Percentiles rank a stretch among this genome's conserved stretches.
Evolutionary conservation across 169 alveolate genomes (phyloP).

Genomic region (Cryptosporidium xiaoi): DNA sequence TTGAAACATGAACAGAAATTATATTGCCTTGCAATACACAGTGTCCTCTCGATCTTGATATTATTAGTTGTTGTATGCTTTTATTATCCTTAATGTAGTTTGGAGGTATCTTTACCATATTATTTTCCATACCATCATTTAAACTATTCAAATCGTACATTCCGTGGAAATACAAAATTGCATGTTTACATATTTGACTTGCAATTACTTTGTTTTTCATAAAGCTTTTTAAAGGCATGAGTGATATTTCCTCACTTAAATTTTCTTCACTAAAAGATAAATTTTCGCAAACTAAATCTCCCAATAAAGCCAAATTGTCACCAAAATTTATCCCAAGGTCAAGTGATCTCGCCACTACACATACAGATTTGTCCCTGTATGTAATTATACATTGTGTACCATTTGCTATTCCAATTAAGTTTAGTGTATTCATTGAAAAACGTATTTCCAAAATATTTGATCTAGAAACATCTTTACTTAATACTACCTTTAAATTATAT

Average conservation of each 20-base stretch:
- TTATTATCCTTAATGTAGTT: constrained; percentile 16
- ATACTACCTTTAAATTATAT: background rate
- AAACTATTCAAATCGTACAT: constrained; percentile 2
- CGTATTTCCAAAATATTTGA: constrained; percentile 38
- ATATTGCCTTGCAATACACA: constrained; percentile 52
- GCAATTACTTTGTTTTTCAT: background rate
- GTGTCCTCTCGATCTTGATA: constrained; percentile 50
- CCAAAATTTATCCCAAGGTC: constrained; percentile 18
- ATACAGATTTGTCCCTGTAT: background rate
- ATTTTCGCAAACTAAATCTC: constrained; percentile 28
- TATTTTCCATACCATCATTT: background rate
- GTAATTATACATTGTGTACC: constrained; percentile 37
- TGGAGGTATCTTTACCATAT: background rate
- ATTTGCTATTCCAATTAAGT: constrained; percentile 37
- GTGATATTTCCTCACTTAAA: background rate
- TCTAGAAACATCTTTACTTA: constrained; percentile 42
- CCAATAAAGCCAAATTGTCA: constrained; percentile 21
- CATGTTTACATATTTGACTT: constrained; percentile 10
- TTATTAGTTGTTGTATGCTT: constrained; percentile 24
- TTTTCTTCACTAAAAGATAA: background rate
- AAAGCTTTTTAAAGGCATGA: constrained; percentile 27
- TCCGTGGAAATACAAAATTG: constrained; percentile 7
- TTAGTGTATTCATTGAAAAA: constrained; percentile 32
- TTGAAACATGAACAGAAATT: constrained; percentile 26
- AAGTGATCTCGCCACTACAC: constrained; percentile 25